A percentile compares a stretch with the other conserved stretches of the same genome.
Conservation (phyloP, 2,329 filamentous ascomycete species). For the Escovopsis sp. region DNA sequence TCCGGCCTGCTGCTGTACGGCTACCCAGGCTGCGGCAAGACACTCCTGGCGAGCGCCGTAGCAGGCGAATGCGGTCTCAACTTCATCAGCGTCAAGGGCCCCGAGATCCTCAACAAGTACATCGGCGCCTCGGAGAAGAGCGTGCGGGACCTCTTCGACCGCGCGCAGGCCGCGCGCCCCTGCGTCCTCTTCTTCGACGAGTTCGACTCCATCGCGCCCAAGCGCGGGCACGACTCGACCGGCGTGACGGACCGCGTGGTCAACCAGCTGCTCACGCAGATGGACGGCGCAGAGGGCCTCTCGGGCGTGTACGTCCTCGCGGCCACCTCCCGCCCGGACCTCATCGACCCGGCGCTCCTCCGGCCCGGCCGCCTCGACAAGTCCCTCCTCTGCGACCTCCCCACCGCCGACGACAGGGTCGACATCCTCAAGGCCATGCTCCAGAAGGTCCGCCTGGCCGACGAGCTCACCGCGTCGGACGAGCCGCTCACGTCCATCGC, state of each 20-base stretch:
- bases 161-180: slow-evolving; percentile 76
- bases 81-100: slow-evolving; percentile 96
- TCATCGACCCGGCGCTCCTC: slow-evolving; percentile 87
- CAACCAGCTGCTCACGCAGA: slow-evolving; percentile 94
- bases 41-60: slow-evolving; percentile 86
- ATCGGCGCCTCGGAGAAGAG: slow-evolving; percentile 96
- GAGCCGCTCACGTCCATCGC: slow-evolving; percentile 59
- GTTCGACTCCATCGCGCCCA: slow-evolving; percentile 94
- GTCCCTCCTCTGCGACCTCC: slow-evolving; percentile 81
- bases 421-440: slow-evolving; percentile 83
- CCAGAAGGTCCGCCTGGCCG: slow-evolving; percentile 59
- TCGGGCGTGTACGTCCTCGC: slow-evolving; percentile 93
- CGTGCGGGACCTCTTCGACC: slow-evolving; percentile 86
- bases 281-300: slow-evolving; percentile 94
- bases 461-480: slow-evolving; percentile 43
- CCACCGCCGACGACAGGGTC: slow-evolving; percentile 59
- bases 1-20: slow-evolving; percentile 89
- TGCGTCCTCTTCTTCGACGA: slow-evolving; percentile 98
- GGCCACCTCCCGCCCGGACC: slow-evolving; percentile 79
- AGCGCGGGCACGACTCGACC: slow-evolving; percentile 90
- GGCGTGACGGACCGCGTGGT: slow-evolving; percentile 98
- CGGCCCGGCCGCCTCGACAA: slow-evolving; percentile 89
- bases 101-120: slow-evolving; percentile 97
- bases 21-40: slow-evolving; percentile 93
- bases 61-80: slow-evolving; percentile 95